Evolutionary conservation across 306 rosid genomes (phyloP).

Genomic region (Cucurbita pepo): DNA sequence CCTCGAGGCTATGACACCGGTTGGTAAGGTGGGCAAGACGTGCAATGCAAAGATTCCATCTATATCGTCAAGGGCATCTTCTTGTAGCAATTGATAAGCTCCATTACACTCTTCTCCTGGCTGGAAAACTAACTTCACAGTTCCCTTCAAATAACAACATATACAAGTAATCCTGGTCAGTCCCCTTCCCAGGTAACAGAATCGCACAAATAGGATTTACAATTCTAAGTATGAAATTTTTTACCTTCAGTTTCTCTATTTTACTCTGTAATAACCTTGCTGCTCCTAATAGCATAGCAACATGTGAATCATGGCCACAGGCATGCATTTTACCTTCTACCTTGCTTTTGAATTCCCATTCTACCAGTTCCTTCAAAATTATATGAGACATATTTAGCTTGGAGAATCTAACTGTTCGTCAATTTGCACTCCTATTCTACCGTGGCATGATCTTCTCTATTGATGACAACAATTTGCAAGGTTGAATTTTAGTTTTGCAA

Average conservation of each 20-base stretch:
- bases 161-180: background rate
- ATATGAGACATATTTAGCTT: background rate
- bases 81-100: slow-evolving; percentile 23
- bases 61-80: slow-evolving; percentile 12
- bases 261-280: slow-evolving; percentile 31
- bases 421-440: too few species aligned
- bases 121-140: slow-evolving; percentile 32
- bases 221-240: background rate
- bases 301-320: slow-evolving; percentile 41
- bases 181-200: background rate
- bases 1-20: slow-evolving; percentile 27
- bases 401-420: background rate
- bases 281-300: slow-evolving; percentile 44
- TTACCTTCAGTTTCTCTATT: slow-evolving; percentile 10
- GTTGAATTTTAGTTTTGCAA: background rate
- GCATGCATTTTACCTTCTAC: slow-evolving; percentile 37
- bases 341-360: slow-evolving; percentile 40
- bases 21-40: slow-evolving; percentile 15
- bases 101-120: slow-evolving; percentile 33
- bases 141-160: slow-evolving; percentile 13
- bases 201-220: background rate
- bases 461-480: background rate
- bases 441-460: background rate
- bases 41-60: slow-evolving; percentile 22
- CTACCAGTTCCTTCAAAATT: slow-evolving; percentile 27